Conservation (phyloP, 2,329 filamentous ascomycete genomes). For the Emericellopsis atlantica region DNA sequence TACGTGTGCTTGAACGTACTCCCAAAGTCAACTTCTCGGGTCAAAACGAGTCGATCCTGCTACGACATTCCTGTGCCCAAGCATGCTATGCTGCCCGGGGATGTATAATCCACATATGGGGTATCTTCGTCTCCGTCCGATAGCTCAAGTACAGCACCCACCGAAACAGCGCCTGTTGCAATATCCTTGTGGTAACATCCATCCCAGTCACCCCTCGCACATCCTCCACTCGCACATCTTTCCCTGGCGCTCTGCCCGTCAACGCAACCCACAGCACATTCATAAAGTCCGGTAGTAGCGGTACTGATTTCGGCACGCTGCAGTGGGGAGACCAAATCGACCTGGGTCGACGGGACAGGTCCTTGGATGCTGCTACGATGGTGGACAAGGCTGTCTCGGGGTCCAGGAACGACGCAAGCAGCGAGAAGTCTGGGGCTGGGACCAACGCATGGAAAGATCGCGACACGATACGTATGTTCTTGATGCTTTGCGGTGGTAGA, state of each 20-base stretch:
- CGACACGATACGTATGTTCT: slow-evolving; percentile 16
- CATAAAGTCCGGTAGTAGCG: slow-evolving; percentile 16
- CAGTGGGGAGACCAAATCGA: slow-evolving; percentile 23
- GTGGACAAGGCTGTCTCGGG: slow-evolving; percentile 10
- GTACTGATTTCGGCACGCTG: slow-evolving; percentile 14
- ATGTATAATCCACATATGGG: slow-evolving; percentile 18
- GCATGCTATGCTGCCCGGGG: slow-evolving; percentile 1
- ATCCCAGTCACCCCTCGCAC: too few relatives aligned
- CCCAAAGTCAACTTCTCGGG: too few relatives aligned
- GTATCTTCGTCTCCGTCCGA: slow-evolving; percentile 10
- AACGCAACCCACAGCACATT: slow-evolving; percentile 16
- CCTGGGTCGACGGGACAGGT: slow-evolving; percentile 9
- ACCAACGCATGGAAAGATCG: slow-evolving; percentile 18
- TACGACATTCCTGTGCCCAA: too few relatives aligned
- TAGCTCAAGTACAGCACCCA: slow-evolving; percentile 23
- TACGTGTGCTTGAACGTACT: too few relatives aligned
- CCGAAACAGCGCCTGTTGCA: slow-evolving; percentile 17
- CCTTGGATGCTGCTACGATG: slow-evolving; percentile 8
- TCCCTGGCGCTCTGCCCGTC: slow-evolving; percentile 5
- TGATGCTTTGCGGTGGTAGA: slow-evolving; percentile 9
- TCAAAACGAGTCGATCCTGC: too few relatives aligned
- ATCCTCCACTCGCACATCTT: too few relatives aligned
- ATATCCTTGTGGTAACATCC: neutral
- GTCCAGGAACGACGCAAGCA: slow-evolving; percentile 17
- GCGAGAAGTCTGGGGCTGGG: slow-evolving; percentile 11